These are phyloP conservation scores for Leucocoprinus leucothites DNA, from an alignment of 768 basidiomycete genomes.

Conservation along the genomic window DNA sequence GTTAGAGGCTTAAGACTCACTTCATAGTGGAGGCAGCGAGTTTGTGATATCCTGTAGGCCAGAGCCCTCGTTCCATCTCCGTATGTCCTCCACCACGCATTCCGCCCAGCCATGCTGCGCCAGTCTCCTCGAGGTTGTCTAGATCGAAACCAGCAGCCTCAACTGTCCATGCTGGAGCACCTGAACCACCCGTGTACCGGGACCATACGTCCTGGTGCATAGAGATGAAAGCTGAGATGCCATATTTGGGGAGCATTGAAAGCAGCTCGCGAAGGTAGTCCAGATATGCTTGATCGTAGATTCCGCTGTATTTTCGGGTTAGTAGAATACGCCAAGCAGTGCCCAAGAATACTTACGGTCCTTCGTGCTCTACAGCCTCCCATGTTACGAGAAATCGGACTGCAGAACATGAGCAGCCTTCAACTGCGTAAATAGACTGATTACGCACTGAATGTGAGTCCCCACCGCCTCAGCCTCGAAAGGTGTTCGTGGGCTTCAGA, in stretches of 20 bases:
- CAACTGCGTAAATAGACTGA: neutral
- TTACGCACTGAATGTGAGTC: constrained; percentile 75
- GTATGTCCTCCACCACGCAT: constrained; percentile 73
- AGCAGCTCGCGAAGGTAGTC: constrained; percentile 71
- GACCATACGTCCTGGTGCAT: constrained; percentile 98
- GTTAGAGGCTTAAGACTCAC: constrained; percentile 37
- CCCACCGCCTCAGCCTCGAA: constrained; percentile 79
- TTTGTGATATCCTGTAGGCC: constrained; percentile 95
- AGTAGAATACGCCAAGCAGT: constrained; percentile 1
- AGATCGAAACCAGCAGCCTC: constrained; percentile 85
- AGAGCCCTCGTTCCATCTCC: constrained; percentile 78
- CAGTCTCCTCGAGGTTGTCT: constrained; percentile 71
- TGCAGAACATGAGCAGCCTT: constrained; percentile 21
- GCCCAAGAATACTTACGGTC: constrained; percentile 64
- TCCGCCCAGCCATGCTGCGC: constrained; percentile 85
- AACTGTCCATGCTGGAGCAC: constrained; percentile 96
- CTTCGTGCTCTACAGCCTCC: constrained; percentile 95
- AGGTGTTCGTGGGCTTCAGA: constrained; percentile 86
- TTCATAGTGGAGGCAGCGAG: constrained; percentile 92
- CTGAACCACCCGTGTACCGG: constrained; percentile 90
- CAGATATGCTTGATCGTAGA: constrained; percentile 84
- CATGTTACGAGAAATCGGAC: constrained; percentile 94
- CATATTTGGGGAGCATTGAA: constrained; percentile 67
- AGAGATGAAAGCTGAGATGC: constrained; percentile 70
- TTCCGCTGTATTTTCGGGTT: constrained; percentile 46